A percentile compares a stretch with the other conserved stretches of the same genome.
These are phyloP conservation scores for Pseudogymnoascus verrucosus DNA, from an alignment of 2,329 filamentous ascomycete genomes.

Conservation along the genomic window DNA sequence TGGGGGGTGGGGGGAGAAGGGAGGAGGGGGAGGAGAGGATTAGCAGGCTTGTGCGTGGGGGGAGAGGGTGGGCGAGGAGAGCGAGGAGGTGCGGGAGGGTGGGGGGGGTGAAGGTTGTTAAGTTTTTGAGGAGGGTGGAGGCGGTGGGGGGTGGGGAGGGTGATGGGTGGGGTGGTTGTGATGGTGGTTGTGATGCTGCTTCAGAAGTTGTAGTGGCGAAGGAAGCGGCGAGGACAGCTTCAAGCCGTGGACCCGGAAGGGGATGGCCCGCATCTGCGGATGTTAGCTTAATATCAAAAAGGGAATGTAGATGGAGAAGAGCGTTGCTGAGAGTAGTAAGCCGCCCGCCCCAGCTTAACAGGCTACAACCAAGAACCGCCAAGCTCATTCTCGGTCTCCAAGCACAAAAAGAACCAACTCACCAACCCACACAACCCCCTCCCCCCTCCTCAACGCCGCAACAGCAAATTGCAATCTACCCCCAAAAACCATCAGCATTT, in stretches of 20 bases:
- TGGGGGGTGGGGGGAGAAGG: conserved; percentile 48
- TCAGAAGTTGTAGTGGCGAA: conserved; percentile 10
- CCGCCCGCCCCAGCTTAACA: background rate
- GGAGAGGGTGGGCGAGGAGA: conserved; percentile 63
- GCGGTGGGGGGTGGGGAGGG: conserved; percentile 9
- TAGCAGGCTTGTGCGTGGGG: conserved; percentile 55
- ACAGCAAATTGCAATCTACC: conserved; percentile 61
- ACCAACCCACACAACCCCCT: conserved; percentile 43
- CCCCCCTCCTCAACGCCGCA: conserved; percentile 51
- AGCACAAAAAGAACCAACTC: conserved; percentile 9
- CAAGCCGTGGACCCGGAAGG: conserved; percentile 40
- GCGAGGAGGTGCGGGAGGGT: conserved; percentile 62
- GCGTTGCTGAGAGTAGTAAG: background rate
- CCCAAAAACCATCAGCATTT: conserved; percentile 16
- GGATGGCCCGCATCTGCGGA: conserved; percentile 27
- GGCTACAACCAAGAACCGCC: background rate
- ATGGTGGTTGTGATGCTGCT: background rate
- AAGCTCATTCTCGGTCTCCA: background rate
- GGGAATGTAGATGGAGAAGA: background rate
- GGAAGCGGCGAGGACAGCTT: conserved; percentile 33
- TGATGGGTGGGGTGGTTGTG: background rate
- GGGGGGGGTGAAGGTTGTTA: conserved; percentile 56
- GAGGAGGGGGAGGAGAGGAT: conserved; percentile 73
- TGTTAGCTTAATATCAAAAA: background rate
- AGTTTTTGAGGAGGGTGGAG: conserved; percentile 34